Conservation (phyloP, 257 asterid species). For the Mitragyna speciosa region DNA sequence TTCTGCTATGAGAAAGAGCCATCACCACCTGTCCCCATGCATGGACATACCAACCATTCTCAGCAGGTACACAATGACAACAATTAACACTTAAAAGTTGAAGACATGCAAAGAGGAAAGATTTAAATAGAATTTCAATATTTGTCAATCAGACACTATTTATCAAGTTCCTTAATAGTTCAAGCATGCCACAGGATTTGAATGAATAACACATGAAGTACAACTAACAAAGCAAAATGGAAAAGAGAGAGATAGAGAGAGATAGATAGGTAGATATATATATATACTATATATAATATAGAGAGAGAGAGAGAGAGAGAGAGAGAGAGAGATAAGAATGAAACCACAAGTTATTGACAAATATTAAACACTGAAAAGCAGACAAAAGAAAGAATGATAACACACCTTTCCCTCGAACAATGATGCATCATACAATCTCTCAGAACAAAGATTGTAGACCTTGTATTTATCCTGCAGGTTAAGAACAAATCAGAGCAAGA, state of each 20-base stretch:
- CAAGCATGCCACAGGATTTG: background rate
- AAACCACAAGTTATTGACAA: background rate
- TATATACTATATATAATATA: no score
- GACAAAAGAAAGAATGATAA: slow-evolving; percentile 15
- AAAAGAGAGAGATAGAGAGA: no score
- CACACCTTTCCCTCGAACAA: slow-evolving; percentile 95
- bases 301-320: no score
- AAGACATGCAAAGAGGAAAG: background rate
- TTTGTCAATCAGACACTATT: background rate
- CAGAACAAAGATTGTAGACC: slow-evolving; percentile 98
- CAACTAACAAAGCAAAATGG: background rate
- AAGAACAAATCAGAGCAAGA: slow-evolving; percentile 21
- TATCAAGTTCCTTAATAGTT: background rate
- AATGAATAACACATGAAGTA: background rate
- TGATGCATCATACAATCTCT: slow-evolving; percentile 94
- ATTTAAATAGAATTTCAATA: background rate
- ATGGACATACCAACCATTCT: background rate
- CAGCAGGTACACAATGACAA: background rate
- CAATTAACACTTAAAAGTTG: background rate
- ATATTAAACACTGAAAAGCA: background rate
- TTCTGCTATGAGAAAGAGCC: background rate
- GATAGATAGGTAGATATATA: no score
- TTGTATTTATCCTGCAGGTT: slow-evolving; percentile 86
- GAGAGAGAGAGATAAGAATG: no score
- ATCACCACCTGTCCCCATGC: background rate